Base-by-base conservation (phyloP, 352 stramenopile species). In the Globisporangium canariense region DNA sequence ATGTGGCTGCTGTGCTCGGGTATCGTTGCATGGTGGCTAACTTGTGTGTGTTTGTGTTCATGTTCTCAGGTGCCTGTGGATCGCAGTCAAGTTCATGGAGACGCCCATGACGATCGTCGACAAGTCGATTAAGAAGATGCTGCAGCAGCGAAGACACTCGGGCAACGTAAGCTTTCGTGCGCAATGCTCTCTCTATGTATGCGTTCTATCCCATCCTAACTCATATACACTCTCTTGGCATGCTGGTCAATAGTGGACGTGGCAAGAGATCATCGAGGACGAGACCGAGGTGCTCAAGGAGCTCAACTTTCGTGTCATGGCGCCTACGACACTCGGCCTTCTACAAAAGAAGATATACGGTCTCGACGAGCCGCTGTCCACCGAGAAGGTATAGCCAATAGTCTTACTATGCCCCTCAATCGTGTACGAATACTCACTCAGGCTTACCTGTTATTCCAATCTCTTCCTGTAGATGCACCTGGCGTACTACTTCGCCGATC, bases 21-120 rank as follows among this genome's bases (percentile, higher is more conserved):
- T 28, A 28, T 40, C 34, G 34, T 8, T 40, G 34, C 8, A 40
- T 40, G 11, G 34, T 13, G 34, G 8, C 8, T 3, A 54, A 5
- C 32, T 59, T 5, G 55, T 13, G 3, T 54, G 1, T 59, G 3
- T 54, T 46, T 54, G 18, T 47, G 60, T 30, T 22, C 57, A 22
- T 47, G 14, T 18, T 7, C 65, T 25, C 60, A 89, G 78, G 0
- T 91, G 79, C 18, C 70, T 91, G 10, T 89, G 82, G 82, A 81
- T 91, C 38, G 78, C 82, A 8, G 77, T 88, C 68, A 89, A 91
- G 69, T 89, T 91, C 38, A 72, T 85, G 7, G 78, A 91, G 62
- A 88, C 79, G 0, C 75, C 79, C 0, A 69, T 67, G 47, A 90
- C 76, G 25, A 89, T 89, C 62, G 70, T 59, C 3, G 64, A 75